Percentiles rank a stretch among this genome's conserved stretches.
phyloP scores from a whole-genome alignment of 345 rosid species.

The Theobroma cacao region DNA sequence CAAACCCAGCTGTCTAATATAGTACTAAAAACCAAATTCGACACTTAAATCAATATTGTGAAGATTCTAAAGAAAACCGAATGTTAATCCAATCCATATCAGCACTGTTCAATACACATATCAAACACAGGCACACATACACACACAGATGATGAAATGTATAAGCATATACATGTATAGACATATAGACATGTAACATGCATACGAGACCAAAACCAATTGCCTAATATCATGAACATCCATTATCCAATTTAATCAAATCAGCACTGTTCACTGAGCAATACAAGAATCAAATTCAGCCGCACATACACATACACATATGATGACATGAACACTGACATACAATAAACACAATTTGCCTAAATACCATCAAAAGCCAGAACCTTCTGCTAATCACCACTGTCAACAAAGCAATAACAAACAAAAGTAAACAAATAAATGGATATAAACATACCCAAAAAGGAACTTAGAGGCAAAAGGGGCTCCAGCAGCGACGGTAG shows the following conservation, averaged over 20 bases:
- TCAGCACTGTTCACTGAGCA: neutral
- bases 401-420: neutral
- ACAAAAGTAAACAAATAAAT: neutral
- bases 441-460: conserved; percentile 53
- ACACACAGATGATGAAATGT: neutral
- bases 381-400: neutral
- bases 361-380: neutral
- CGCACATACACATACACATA: neutral
- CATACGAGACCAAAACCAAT: neutral
- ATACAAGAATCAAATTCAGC: neutral
- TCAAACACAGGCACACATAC: neutral
- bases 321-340: neutral
- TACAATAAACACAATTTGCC: neutral
- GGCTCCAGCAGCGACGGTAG: conserved; percentile 54
- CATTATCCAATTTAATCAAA: neutral
- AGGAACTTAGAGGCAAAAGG: conserved; percentile 83
- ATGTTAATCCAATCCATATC: neutral
- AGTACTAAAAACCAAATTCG: neutral
- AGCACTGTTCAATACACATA: neutral
- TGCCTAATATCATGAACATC: neutral
- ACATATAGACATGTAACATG: neutral
- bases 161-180: neutral
- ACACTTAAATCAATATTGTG: neutral
- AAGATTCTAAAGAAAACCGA: neutral
- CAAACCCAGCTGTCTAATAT: neutral